Evolutionary conservation across 1,284 basidiomycete species (phyloP), one percentile per base, ranked within the genome.

Genomic region (Leccinum angustisporum): DNA sequence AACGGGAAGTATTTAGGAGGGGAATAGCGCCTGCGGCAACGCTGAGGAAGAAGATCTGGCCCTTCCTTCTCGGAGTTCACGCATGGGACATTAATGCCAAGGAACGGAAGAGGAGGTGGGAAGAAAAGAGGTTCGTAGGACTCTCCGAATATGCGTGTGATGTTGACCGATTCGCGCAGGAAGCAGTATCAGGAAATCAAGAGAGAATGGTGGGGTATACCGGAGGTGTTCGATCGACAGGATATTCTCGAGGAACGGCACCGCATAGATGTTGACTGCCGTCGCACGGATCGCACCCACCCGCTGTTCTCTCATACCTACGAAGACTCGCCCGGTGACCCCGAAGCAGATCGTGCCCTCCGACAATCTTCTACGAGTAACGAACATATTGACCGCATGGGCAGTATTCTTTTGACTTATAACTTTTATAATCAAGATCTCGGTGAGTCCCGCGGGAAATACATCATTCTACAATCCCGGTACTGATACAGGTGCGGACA

Each of bases 271-370:
- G 96, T 99, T 57, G 97, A 99, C 72, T 98, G 97, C 71, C 87
- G 97, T 57, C 86, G 97, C 13, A 98, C 97, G n/a, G 97, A 99
- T 75, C 85, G 97, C 16, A 91, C 84, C 16, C 95, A 98, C 65
- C 86, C 92, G 0, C 80, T 97, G 56, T 99, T 97, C 69, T 83
- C 88, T 1, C 82, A 84, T 21, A 68, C 72, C 8, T 75, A 78
- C 21, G 66, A 77, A 27, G 70, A 70, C 43, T 68, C 73, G 3
- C 65, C 68, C 46, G 62, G 67, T 25, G 80, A 64, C 31, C 33
- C 43, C 57, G 80, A 84, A 34, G 85, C 86, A 67, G 86, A 89
- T 67, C 80, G 82, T 21, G 68, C 72, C 46, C 72, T 77, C 46
- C 80, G 80, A 66, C 82, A 80, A 13, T 85, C 83, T 71, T 86